These are phyloP conservation scores for Amanita exitialis DNA, from an alignment of 768 basidiomycete species.

Conservation along the genomic window DNA sequence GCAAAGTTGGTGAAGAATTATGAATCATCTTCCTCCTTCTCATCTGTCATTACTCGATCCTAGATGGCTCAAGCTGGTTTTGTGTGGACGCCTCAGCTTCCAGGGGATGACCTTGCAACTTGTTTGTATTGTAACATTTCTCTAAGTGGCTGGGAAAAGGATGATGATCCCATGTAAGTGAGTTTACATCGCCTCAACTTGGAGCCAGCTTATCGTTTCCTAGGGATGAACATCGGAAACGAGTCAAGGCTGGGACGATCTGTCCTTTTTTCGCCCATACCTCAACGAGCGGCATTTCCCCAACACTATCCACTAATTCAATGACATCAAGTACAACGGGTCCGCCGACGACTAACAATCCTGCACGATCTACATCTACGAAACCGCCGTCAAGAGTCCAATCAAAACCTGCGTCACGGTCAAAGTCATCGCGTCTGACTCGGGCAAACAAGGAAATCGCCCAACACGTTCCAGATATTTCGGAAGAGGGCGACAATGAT, in stretches of 20 bases:
- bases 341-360: constrained; percentile 11
- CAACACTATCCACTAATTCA: background rate
- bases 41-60: background rate
- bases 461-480: background rate
- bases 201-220: background rate
- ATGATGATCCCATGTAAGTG: constrained; percentile 79
- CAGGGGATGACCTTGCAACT: constrained; percentile 69
- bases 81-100: constrained; percentile 58
- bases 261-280: constrained; percentile 31
- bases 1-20: constrained; percentile 36
- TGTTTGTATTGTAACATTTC: constrained; percentile 80
- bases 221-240: constrained; percentile 71
- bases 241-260: constrained; percentile 36
- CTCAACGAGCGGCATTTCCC: constrained; percentile 7
- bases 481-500: background rate
- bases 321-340: background rate
- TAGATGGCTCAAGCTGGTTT: constrained; percentile 92
- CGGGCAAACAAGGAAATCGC: background rate
- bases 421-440: background rate
- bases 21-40: background rate
- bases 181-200: background rate
- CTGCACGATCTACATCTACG: constrained; percentile 16
- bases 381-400: constrained; percentile 20
- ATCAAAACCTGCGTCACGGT: constrained; percentile 10
- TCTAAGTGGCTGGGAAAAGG: constrained; percentile 79